Evolutionary conservation across 805 yeast genomes (phyloP).

Genomic region (Monosporozyma siamensis): DNA sequence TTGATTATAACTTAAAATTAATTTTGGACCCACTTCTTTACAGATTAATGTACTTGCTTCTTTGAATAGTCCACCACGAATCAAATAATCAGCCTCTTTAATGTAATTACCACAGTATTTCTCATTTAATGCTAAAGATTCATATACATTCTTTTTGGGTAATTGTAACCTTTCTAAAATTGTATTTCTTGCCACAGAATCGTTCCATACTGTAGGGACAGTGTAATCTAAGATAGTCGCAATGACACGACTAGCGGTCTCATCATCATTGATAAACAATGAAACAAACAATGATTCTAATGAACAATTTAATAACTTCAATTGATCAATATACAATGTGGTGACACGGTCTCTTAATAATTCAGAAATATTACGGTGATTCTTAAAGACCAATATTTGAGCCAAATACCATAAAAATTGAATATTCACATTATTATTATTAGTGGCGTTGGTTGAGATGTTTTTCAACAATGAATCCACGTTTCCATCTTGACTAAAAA

Average conservation of each 20-base stretch:
- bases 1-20: slow-evolving; percentile 31
- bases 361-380: slow-evolving; percentile 18
- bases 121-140: slow-evolving; percentile 52
- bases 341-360: slow-evolving; percentile 33
- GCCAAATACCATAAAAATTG: slow-evolving; percentile 45
- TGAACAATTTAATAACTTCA: slow-evolving; percentile 40
- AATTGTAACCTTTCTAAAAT: slow-evolving; percentile 36
- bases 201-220: slow-evolving; percentile 13
- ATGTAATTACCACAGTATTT: slow-evolving; percentile 42
- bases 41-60: slow-evolving; percentile 57
- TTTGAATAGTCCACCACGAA: slow-evolving; percentile 49
- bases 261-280: slow-evolving; percentile 46
- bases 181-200: not conserved
- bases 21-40: slow-evolving; percentile 59
- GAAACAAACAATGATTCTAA: slow-evolving; percentile 56
- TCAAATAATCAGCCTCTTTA: slow-evolving; percentile 50
- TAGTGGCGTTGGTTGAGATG: slow-evolving; percentile 2
- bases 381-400: slow-evolving; percentile 35
- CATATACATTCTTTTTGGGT: slow-evolving; percentile 41
- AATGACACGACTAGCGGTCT: slow-evolving; percentile 35
- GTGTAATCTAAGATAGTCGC: slow-evolving; percentile 22
- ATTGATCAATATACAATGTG: slow-evolving; percentile 40
- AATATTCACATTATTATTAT: slow-evolving; percentile 16
- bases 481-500: slow-evolving; percentile 11
- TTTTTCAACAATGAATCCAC: slow-evolving; percentile 9